A percentile compares a stretch with the other conserved stretches of the same genome.
These are phyloP conservation scores for Fulvia fulva DNA, from an alignment of 2,329 filamentous ascomycete genomes.

Conservation along the genomic window DNA sequence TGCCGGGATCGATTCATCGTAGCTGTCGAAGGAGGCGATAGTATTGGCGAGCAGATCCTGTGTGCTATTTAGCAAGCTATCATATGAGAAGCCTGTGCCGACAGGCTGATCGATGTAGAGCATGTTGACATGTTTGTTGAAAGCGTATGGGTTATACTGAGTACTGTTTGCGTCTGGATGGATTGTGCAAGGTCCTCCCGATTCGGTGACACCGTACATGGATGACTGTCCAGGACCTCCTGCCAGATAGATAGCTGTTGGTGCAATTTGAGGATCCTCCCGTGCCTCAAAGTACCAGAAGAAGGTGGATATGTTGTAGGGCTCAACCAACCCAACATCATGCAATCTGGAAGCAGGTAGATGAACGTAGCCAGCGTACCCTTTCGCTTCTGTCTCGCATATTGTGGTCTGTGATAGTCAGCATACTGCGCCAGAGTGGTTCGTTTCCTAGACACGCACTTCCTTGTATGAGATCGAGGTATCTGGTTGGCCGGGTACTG, in stretches of 20 bases:
- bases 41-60: constrained; percentile 41
- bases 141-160: constrained; percentile 53
- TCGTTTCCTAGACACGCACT: not conserved
- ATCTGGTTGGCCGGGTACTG: constrained; percentile 10
- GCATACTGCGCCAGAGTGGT: not conserved
- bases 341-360: constrained; percentile 41
- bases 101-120: constrained; percentile 60
- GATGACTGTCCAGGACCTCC: constrained; percentile 58
- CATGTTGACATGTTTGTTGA: constrained; percentile 57
- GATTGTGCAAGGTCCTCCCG: constrained; percentile 40
- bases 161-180: constrained; percentile 37
- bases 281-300: constrained; percentile 64
- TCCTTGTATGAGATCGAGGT: constrained; percentile 26
- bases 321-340: constrained; percentile 12
- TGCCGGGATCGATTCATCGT: constrained; percentile 10
- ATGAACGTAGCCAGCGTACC: constrained; percentile 56
- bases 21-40: constrained; percentile 26
- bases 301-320: constrained; percentile 46
- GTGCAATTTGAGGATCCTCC: constrained; percentile 49
- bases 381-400: constrained; percentile 52
- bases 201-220: constrained; percentile 56
- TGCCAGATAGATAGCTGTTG: constrained; percentile 58
- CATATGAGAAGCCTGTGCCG: constrained; percentile 55
- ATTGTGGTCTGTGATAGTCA: constrained; percentile 33
- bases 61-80: constrained; percentile 58